Evolutionary conservation across 2,329 filamentous ascomycete species (phyloP), one percentile per base, ranked within the genome.

Genomic region (Epichloe typhina): DNA sequence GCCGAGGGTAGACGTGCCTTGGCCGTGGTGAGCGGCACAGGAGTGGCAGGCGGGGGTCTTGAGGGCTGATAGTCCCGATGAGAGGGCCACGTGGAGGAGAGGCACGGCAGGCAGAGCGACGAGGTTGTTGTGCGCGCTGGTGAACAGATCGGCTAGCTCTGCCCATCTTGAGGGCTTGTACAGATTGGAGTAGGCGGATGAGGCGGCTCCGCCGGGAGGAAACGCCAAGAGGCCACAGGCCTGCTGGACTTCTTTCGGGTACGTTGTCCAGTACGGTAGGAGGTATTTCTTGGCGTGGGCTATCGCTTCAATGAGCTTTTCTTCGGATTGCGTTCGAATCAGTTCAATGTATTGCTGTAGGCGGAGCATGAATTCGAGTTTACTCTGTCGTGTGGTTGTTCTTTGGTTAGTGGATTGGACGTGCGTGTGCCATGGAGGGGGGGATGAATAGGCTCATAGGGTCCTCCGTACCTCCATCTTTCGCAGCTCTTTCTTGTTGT

Each of bases 341-440:
- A 97, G 75, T 67, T 97, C 93, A 59, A 97, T 90, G 65, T 90
- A 97, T 65, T 97, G 90, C 66, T 98, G 93, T 60, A 94, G 76
- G 12, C 93, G 83, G 42, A 98, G 77, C 74, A 95, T 88, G 62
- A 95, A 95, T 66, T 98, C 93, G 15, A 98, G 77, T 57, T 85
- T 86, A 61, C 84, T 88, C 76, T 88, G 17, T 37, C n/a, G 31
- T 11, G 31, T 31, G 44, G 55, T 51, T 50, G 53, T 50, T 12
- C 45, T 41, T 17, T 36, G 15, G 15, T n/a, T 21, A 33, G 19
- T 13, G 46, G 23, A 39, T 12, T 63, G 21, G 11, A 15, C 12
- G 21, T 8, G 36, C 19, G 36, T 36, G 41, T 15, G 17, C 3
- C 23, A 12, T 43, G 41, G 6, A 35, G 42, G 5, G 23, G 23